Conservation (phyloP, 2,329 filamentous ascomycete species). For the Thielaviopsis musarum region DNA sequence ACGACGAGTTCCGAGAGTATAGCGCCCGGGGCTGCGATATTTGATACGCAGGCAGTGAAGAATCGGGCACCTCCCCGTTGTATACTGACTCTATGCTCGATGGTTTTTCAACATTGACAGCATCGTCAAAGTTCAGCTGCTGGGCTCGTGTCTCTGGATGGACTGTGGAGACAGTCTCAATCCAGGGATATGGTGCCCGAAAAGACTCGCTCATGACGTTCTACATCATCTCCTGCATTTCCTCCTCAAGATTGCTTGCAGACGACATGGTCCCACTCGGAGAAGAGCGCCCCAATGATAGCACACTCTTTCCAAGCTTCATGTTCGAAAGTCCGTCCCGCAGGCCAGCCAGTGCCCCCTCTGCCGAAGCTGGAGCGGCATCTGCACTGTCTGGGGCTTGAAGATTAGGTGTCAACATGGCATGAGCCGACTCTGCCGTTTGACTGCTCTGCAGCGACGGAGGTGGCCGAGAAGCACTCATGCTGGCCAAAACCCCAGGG, state of each 20-base stretch:
- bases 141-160: conserved; percentile 9
- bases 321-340: conserved; percentile 32
- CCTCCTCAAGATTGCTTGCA: conserved; percentile 23
- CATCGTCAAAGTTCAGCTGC: conserved; percentile 11
- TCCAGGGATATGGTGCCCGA: conserved; percentile 19
- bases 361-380: not conserved
- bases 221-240: conserved; percentile 31
- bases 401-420: conserved; percentile 26
- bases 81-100: not conserved
- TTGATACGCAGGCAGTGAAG: not conserved
- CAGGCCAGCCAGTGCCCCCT: conserved; percentile 23
- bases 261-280: not conserved
- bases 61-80: not conserved
- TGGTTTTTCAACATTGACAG: conserved; percentile 4
- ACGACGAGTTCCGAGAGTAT: not conserved
- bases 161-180: conserved; percentile 18
- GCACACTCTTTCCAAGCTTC: conserved; percentile 30
- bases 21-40: not conserved
- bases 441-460: not conserved
- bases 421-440: conserved; percentile 37
- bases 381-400: not conserved
- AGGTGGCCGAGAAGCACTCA: not conserved
- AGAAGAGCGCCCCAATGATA: conserved; percentile 14
- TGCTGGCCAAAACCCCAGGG: conserved; percentile 12
- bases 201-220: conserved; percentile 22